A percentile compares a stretch with the other conserved stretches of the same genome.
These are phyloP conservation scores for Rubia occidens DNA, from an alignment of 305 asterid species.

Conservation along the genomic window DNA sequence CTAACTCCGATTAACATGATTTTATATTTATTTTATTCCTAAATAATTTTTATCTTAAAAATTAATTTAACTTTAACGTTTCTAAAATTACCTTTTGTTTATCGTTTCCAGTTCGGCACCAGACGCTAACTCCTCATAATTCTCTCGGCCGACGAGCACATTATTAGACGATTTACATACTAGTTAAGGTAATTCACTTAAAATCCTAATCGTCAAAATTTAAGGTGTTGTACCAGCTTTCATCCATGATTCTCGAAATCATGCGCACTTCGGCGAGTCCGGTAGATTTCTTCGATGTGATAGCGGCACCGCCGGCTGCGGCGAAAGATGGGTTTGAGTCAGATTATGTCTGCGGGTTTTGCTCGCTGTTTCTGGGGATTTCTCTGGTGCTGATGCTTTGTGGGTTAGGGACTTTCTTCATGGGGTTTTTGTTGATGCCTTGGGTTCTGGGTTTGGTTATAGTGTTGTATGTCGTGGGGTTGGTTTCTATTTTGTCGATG, in stretches of 20 bases:
- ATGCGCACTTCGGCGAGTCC: constrained; percentile 47
- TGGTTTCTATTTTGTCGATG: constrained; percentile 67
- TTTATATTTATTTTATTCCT: too few relatives aligned
- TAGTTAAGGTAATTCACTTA: too few relatives aligned
- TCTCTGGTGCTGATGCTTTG: constrained; percentile 74
- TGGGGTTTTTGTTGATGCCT: constrained; percentile 88
- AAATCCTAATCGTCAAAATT: constrained; percentile 9
- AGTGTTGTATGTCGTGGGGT: constrained; percentile 58
- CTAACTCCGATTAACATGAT: too few relatives aligned
- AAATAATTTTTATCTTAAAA: too few relatives aligned
- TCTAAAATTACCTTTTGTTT: too few relatives aligned
- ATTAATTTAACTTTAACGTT: too few relatives aligned
- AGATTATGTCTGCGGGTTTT: constrained; percentile 69
- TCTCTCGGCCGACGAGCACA: too few relatives aligned
- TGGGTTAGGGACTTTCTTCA: constrained; percentile 79
- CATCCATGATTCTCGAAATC: constrained; percentile 47
- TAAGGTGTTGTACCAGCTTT: constrained; percentile 54
- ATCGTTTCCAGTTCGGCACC: too few relatives aligned
- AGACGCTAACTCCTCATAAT: too few relatives aligned
- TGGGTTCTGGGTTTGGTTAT: constrained; percentile 79
- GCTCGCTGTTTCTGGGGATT: constrained; percentile 67
- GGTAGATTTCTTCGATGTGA: constrained; percentile 38
- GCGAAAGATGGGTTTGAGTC: constrained; percentile 35
- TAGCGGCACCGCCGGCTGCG: constrained; percentile 2
- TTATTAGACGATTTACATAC: too few relatives aligned